Evolutionary conservation across 208 protist genomes (phyloP), one percentile per base, ranked within the genome.

Genomic region (Tetramitus jugosus): DNA sequence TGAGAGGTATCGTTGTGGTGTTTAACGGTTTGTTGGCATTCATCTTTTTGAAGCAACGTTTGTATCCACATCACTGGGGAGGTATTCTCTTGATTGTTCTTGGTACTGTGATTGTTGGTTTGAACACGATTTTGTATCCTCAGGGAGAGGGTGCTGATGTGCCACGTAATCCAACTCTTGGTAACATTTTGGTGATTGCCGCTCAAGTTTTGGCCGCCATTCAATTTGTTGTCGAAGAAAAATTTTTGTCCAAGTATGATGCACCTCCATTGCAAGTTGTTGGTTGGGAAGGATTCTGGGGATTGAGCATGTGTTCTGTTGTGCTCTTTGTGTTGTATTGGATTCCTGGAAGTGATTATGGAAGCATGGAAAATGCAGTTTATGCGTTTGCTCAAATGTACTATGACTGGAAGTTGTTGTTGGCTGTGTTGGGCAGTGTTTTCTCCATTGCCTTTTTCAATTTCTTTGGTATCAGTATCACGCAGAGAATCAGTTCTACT

Each of bases 161-260:
- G 68, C 33, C 77, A 45, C 62, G 29, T n/a, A 80, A 84, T 76
- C 80, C 83, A 40, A 56, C 88, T 37, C 65, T 94, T 13, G 93
- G 93, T 31, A 89, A 88, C 80, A 0, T 88, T 10, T 84, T 96
- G 7, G 83, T 96, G 71, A 79, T 97, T 52, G 60, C 76, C 13
- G 88, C 91, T 14, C 92, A 96, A 80, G 52, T 94, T 20, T 79
- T 96, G 14, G 90, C 93, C 64, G 89, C 92, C 52, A 87, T 85
- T 77, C 93, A 97, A 76, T 89, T 89, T 35, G 88, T 96, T 46
- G 86, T 85, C 76, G 90, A 97, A 82, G 91, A 96, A 82, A 83
- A 86, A 1, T 77, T 95, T 3, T 71, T 94, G 7, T 77, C 78
- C 20, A 78, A 91, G 46, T 89, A 93, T 79, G 76, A 85, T 31